A percentile compares a stretch with the other conserved stretches of the same genome.
These are phyloP conservation scores for Sporisorium exsertum DNA, from an alignment of 1,284 basidiomycete genomes.

Conservation along the genomic window DNA sequence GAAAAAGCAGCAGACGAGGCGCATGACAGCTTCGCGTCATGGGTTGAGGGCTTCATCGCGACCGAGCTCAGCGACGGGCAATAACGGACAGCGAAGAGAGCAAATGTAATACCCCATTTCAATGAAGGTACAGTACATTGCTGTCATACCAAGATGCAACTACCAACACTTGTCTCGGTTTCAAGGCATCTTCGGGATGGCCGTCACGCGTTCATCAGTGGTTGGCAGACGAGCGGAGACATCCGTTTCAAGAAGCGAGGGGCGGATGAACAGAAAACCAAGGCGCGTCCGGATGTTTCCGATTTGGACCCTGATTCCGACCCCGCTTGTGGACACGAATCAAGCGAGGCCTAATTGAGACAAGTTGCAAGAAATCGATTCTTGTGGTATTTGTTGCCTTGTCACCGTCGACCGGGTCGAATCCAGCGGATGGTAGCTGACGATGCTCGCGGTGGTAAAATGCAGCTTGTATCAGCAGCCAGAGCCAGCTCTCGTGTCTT, in stretches of 20 bases:
- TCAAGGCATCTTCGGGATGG: neutral
- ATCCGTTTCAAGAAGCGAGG: slow-evolving; percentile 4
- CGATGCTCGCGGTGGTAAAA: neutral
- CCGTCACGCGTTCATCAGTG: neutral
- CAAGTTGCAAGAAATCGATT: neutral
- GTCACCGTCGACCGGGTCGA: too few species aligned
- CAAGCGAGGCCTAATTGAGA: neutral
- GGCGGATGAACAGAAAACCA: neutral
- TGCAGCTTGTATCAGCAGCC: neutral
- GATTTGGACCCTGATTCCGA: slow-evolving; percentile 14
- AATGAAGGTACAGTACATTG: too few species aligned
- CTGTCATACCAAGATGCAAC: neutral
- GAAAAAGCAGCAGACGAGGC: slow-evolving; percentile 23
- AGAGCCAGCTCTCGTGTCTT: too few species aligned
- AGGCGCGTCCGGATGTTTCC: slow-evolving; percentile 16
- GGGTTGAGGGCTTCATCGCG: slow-evolving; percentile 38
- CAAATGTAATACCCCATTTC: neutral
- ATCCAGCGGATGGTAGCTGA: neutral
- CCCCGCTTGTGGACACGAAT: slow-evolving; percentile 5
- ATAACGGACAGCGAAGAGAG: neutral
- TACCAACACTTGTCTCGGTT: neutral
- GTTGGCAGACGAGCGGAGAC: slow-evolving; percentile 12
- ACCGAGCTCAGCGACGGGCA: slow-evolving; percentile 11
- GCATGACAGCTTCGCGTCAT: slow-evolving; percentile 29
- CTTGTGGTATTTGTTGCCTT: neutral